Base-by-base conservation (phyloP, 768 basidiomycete genomes). In the Naganishia antarctica region DNA sequence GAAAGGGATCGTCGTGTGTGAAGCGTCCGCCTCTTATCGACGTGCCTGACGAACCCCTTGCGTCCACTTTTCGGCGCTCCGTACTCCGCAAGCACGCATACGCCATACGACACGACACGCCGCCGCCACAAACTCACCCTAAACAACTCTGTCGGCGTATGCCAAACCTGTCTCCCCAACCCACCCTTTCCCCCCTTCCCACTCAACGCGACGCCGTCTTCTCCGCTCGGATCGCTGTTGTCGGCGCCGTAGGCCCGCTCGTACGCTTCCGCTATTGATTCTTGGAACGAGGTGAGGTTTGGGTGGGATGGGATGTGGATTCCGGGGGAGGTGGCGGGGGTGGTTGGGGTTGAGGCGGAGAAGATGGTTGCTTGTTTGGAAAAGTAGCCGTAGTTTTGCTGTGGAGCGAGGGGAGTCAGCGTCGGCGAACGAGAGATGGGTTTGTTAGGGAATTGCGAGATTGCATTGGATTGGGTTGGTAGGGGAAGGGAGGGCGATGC, bases 101-200 rank as follows among this genome's bases (percentile, higher is more conserved):
- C 16, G 7, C 3, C 31, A 8, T 13, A 6, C 26, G n/a, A n/a
- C n/a, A n/a, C n/a, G n/a, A n/a, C n/a, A n/a, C n/a, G n/a, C 18
- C 2, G 28, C 37, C 47, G 13, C 21, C 8, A 21, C 29, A 11
- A 28, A 75, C 82, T 57, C 71, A 93, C 96, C 85, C 93, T 91
- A 82, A 99, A 97, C 31, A 99, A 78, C 74, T 98, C 96, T 0
- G 91, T 94, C 0, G 96, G 96, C 1, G 96, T 99, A 78, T 99
- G 96, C 96, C 96, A 99, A 60, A 99, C 80, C 79, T 99, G 94
- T 71, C 85, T 83, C 6, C 91, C 76, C 15, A 74, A 60, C 18
- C 71, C 74, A 32, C 69, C 64, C 62, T 62, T 57, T 9, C 60
- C 49, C 12, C 47, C 57, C 6, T 40, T 57, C 5, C 59, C 43